Evolutionary conservation across 768 basidiomycete species (phyloP).

Genomic region (Mycena filopes): DNA sequence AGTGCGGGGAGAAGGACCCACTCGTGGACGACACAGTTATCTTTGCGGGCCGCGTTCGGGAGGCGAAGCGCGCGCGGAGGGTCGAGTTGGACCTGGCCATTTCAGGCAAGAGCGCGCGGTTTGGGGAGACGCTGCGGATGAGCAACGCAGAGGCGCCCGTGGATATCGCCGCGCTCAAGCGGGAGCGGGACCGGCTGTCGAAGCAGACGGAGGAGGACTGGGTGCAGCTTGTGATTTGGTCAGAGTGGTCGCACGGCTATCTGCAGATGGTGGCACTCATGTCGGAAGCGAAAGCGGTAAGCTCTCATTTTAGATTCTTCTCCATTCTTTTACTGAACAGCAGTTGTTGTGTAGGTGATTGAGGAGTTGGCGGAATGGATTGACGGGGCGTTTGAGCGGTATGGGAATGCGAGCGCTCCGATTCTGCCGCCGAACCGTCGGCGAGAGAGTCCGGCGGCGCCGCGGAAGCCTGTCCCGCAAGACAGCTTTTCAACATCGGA

Average conservation of each 20-base stretch:
- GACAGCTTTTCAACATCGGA: slow-evolving; percentile 47
- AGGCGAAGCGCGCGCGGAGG: slow-evolving; percentile 90
- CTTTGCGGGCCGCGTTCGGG: slow-evolving; percentile 93
- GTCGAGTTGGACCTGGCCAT: slow-evolving; percentile 73
- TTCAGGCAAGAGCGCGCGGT: slow-evolving; percentile 69
- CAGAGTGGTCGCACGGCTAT: slow-evolving; percentile 98
- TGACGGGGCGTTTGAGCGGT: slow-evolving; percentile 72
- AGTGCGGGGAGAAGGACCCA: slow-evolving; percentile 94
- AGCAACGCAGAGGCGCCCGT: slow-evolving; percentile 51
- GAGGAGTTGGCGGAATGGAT: slow-evolving; percentile 94
- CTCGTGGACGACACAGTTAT: slow-evolving; percentile 98
- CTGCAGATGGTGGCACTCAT: slow-evolving; percentile 94
- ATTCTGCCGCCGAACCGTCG: slow-evolving; percentile 20
- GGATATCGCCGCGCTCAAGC: slow-evolving; percentile 55
- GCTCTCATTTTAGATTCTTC: slow-evolving; percentile 29
- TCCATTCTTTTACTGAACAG: slow-evolving; percentile 4
- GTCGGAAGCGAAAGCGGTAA: slow-evolving; percentile 76
- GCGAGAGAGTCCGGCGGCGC: slow-evolving; percentile 33
- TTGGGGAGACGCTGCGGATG: slow-evolving; percentile 74
- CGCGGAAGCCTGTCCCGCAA: slow-evolving; percentile 32
- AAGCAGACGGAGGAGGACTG: slow-evolving; percentile 90
- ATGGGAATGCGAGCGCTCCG: slow-evolving; percentile 29
- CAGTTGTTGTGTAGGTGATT: slow-evolving; percentile 57
- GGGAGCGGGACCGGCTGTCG: slow-evolving; percentile 69
- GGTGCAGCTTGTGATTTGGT: slow-evolving; percentile 93